Conservation (phyloP, 345 rosid genomes). For the Linum tenue region DNA sequence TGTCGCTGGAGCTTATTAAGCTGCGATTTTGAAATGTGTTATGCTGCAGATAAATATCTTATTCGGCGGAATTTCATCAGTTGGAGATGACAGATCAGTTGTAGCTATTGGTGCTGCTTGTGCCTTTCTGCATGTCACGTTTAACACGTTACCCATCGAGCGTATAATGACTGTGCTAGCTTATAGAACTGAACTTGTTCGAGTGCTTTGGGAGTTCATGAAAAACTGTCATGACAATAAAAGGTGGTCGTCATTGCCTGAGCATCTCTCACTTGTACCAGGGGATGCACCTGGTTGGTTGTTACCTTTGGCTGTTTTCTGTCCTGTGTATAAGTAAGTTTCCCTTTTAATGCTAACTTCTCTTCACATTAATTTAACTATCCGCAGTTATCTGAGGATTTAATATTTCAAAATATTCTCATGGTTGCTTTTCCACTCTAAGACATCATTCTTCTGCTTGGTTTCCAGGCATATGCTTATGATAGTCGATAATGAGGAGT, state of each 20-base stretch:
- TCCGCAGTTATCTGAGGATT: slow-evolving; percentile 4
- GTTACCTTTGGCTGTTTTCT: slow-evolving; percentile 81
- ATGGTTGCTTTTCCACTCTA: not conserved
- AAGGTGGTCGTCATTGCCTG: slow-evolving; percentile 68
- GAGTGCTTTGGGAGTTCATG: slow-evolving; percentile 86
- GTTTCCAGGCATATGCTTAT: slow-evolving; percentile 92
- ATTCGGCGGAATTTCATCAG: slow-evolving; percentile 43
- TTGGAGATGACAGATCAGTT: slow-evolving; percentile 46
- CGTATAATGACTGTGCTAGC: slow-evolving; percentile 83
- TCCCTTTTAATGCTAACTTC: not conserved
- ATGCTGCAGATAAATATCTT: slow-evolving; percentile 64
- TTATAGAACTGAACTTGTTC: slow-evolving; percentile 87
- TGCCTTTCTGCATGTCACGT: slow-evolving; percentile 76
- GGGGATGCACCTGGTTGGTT: slow-evolving; percentile 96
- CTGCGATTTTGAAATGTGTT: not conserved
- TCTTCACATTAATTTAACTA: not conserved
- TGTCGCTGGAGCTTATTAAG: slow-evolving; percentile 1
- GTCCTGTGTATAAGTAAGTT: slow-evolving; percentile 95
- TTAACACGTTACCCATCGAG: slow-evolving; percentile 71
- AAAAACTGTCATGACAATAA: slow-evolving; percentile 77
- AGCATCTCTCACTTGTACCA: slow-evolving; percentile 46
- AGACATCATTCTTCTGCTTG: slow-evolving; percentile 9
- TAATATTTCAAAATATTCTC: not conserved
- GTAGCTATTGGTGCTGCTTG: slow-evolving; percentile 86
- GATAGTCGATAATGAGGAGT: slow-evolving; percentile 93